Percentiles rank a stretch among this genome's conserved stretches.
phyloP scores from a whole-genome alignment of 805 yeast species.

The Wickerhamomyces rabaulensis region DNA sequence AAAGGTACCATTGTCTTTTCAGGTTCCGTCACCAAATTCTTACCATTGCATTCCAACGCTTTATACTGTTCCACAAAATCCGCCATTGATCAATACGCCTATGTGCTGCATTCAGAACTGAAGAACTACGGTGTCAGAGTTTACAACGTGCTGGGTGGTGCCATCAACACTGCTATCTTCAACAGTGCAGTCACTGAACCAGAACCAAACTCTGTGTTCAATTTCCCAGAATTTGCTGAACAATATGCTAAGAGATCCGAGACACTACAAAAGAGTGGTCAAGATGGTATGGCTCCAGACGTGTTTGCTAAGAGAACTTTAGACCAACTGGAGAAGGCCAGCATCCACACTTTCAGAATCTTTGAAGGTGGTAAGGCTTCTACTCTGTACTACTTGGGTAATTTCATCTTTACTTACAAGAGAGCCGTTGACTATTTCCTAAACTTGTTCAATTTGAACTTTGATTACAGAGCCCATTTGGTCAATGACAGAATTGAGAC shows the following conservation, averaged over 20 bases:
- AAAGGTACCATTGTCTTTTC: conserved; percentile 37
- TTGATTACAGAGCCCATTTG: conserved; percentile 19
- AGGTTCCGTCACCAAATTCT: conserved; percentile 31
- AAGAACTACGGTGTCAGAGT: conserved; percentile 37
- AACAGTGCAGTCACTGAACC: conserved; percentile 6
- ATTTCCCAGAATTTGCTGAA: conserved; percentile 16
- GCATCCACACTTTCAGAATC: conserved; percentile 13
- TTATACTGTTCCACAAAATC: conserved; percentile 37
- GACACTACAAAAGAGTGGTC: conserved; percentile 2
- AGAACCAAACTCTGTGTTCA: conserved; percentile 16
- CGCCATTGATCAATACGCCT: conserved; percentile 37
- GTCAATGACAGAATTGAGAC: conserved; percentile 3
- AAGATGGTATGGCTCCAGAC: conserved; percentile 28
- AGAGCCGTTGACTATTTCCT: conserved; percentile 12
- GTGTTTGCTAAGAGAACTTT: conserved; percentile 36
- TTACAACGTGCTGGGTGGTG: conserved; percentile 37
- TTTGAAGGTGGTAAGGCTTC: conserved; percentile 19
- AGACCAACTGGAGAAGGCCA: conserved; percentile 26
- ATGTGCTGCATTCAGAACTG: conserved; percentile 32
- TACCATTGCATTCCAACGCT: conserved; percentile 34
- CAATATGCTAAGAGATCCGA: conserved; percentile 7
- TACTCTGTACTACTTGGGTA: conserved; percentile 5
- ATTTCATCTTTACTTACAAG: conserved; percentile 6
- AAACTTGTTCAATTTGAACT: conserved; percentile 16
- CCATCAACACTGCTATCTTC: conserved; percentile 32